Base-by-base conservation (phyloP, 2,329 filamentous ascomycete species). In the Cladophialophora carrionii region DNA sequence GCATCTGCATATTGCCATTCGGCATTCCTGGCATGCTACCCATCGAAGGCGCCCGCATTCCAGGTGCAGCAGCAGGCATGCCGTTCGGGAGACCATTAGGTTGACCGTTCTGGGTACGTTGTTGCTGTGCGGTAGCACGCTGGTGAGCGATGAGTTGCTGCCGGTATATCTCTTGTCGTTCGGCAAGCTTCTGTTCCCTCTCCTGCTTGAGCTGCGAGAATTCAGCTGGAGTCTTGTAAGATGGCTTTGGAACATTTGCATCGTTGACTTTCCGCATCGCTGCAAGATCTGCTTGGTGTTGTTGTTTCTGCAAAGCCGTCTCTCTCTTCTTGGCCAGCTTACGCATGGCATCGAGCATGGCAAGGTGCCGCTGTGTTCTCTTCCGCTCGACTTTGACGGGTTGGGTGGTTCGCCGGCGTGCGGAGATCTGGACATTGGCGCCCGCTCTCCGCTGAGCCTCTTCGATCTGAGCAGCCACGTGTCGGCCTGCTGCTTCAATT, bases 321-420 rank as follows among this genome's bases (percentile, higher is more conserved):
- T 99, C 95, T 29, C 94, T 87, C 78, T 97, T 98, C 82, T 96
- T 96, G 0, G 93, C 93, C 55, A 96, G 78, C 76, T 98, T 99
- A 49, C 93, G 87, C 91, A 98, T 97, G 2, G 91, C 91, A 77
- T 98, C 94, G 71, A 99, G 88, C 72, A 98, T 84, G 53, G 90
- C 90, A 63, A 98, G 81, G 74, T 97, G 91, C 74, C 92, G 91
- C 68, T 92, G 90, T 69, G 92, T 91, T 69, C 91, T 88, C 62
- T 93, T 87, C 67, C 93, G 87, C 73, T 98, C 94, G 5, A 99
- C 94, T 58, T 91, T 85, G 34, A 95, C 80, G 2, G 94, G 93
- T 64, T 84, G 83, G 0, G 89, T 87, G 0, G 91, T 96, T 31
- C 89, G 86, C 67, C 92, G 84, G 64, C 91, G 80, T 17, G 64